Base-by-base conservation (phyloP, 140 eudicot species). In the Flaveria floridana region DNA sequence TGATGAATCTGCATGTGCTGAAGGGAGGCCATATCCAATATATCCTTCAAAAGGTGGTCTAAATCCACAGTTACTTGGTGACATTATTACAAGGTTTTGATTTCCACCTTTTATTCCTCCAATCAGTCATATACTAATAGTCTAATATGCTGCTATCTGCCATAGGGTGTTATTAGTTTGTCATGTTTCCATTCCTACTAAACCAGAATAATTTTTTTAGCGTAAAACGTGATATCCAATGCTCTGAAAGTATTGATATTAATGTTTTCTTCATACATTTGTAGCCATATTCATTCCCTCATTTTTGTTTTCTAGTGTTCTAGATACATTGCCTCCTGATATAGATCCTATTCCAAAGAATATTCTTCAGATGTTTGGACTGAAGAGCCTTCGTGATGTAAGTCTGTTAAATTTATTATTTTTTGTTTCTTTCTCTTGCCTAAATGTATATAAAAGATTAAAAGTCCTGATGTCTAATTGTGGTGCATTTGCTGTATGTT, bases 21-120 rank as follows among this genome's bases (percentile, higher is more conserved):
- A 87, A 82, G 96, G 89, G 82, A 87, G 89, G 71, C 97, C 90
- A 44, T 94, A 85, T 78, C 99, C 99, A 50, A 86, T 94, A 65
- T 90, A 94, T 74, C 94, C 99, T 72, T 90, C 97, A 15, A 94
- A 90, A 84, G 95, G 95, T 51, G 97, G 91, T 65, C 83, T 94
- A 30, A 88, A 81, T 73, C 96, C 97, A 53, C 83, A 75, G 63
- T 78, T 84, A 65, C 83, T 94, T 41, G 86, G 91, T 67, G 89
- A 88, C 64, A 79, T 79, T 16, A 88, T 94, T 58, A 71, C 87
- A 82, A 94, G 98, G 98, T 93, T 70, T 78, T 82, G 41, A 21
- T 74, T 19, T 80, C 67, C 48, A 68, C 52, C 51, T 65, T 70
- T 71, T 53, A 78, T 59, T 30, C 26, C 34, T 47, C 18, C 14